A percentile compares a stretch with the other conserved stretches of the same genome.
Conservation (phyloP, 108 stramenopile species). For the Pseudonitzschia pungens region DNA sequence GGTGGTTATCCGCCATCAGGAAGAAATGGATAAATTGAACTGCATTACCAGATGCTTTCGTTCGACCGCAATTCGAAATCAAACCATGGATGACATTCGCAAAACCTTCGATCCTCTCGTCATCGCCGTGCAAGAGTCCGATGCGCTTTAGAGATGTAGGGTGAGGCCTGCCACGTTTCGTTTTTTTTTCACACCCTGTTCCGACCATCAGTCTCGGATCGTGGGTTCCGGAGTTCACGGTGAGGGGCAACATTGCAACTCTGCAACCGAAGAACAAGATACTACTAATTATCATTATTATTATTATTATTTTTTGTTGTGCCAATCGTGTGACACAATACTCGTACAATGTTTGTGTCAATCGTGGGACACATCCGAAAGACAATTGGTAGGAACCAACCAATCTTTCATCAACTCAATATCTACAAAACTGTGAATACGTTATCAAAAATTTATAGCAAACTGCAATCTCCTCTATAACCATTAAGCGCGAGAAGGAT, state of each 20-base stretch:
- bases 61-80: slow-evolving; percentile 20
- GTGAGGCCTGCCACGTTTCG: not conserved
- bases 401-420: not conserved
- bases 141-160: not conserved
- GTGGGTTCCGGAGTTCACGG: too few species aligned
- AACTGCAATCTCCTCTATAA: not conserved
- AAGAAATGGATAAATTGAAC: slow-evolving; percentile 28
- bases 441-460: not conserved
- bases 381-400: not conserved
- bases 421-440: not conserved
- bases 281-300: not conserved
- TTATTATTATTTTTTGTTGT: too few species aligned
- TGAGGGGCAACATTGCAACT: too few species aligned
- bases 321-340: not conserved
- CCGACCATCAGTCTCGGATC: too few species aligned
- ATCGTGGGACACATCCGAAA: not conserved
- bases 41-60: slow-evolving; percentile 36
- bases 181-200: not conserved
- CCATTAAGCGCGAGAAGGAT: not conserved
- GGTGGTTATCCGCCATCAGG: slow-evolving; percentile 31
- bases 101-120: slow-evolving; percentile 24
- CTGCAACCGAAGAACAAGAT: not conserved
- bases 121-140: slow-evolving; percentile 24
- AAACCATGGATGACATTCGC: slow-evolving; percentile 20
- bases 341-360: not conserved